Evolutionary conservation across 176 grass and related monocot species (phyloP).

Genomic region (bread wheat (Triticum aestivum)): IWGSC_CS_RefSeq_v2.1 NC_057808.1:360405085-360405584

Average conservation of each 20-base stretch:
- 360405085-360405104: constrained; percentile 34
- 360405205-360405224: not conserved
- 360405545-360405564: not conserved
- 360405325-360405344: not conserved
- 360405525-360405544: not conserved
- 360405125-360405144: constrained; percentile 28
- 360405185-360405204: constrained; percentile 20
- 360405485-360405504: not conserved
- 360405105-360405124: constrained; percentile 14
- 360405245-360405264: constrained; percentile 42
- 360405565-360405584: too few species aligned
- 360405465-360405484: not conserved
- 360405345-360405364: not conserved
- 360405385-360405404: constrained; percentile 4
- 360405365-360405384: not conserved
- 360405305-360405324: not conserved
- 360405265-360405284: constrained; percentile 57
- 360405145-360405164: constrained; percentile 50
- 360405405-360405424: not conserved
- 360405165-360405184: constrained; percentile 29
- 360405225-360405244: constrained; percentile 16
- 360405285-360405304: constrained; percentile 27
- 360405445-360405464: not conserved
- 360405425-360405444: not conserved
- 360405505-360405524: not conserved